These are phyloP conservation scores for Quercus berberidifolia DNA, from an alignment of 306 rosid species.

Conservation along the genomic window DNA sequence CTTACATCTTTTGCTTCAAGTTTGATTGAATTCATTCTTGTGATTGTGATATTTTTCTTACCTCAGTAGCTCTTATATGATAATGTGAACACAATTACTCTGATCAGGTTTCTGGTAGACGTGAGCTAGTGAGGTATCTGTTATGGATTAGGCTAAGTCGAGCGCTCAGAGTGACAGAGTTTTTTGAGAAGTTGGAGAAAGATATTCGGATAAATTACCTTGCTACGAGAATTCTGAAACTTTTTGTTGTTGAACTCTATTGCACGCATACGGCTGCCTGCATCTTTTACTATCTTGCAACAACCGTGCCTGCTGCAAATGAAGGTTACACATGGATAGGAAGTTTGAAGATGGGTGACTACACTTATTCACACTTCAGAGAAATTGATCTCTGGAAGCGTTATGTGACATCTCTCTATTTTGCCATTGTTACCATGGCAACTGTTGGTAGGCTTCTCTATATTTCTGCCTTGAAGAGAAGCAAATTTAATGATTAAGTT, in stretches of 20 bases:
- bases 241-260: slow-evolving; percentile 60
- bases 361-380: slow-evolving; percentile 49
- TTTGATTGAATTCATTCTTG: neutral
- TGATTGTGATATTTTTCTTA: neutral
- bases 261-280: slow-evolving; percentile 73
- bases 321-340: slow-evolving; percentile 77
- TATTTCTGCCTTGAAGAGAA: neutral
- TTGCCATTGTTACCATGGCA: slow-evolving; percentile 69
- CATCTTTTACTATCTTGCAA: slow-evolving; percentile 64
- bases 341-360: slow-evolving; percentile 59
- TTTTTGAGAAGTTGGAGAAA: slow-evolving; percentile 52
- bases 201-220: slow-evolving; percentile 52
- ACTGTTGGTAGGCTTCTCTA: slow-evolving; percentile 49
- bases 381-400: slow-evolving; percentile 59
- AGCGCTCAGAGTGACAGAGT: slow-evolving; percentile 46
- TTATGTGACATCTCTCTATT: slow-evolving; percentile 60
- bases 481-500: neutral
- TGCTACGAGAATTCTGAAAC: slow-evolving; percentile 46
- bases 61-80: neutral
- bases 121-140: slow-evolving; percentile 46
- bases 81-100: neutral
- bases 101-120: slow-evolving; percentile 39
- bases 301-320: slow-evolving; percentile 42
- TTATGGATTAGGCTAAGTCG: slow-evolving; percentile 56
- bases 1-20: neutral